Evolutionary conservation across 2,329 filamentous ascomycete genomes (phyloP).

Genomic region (Thelonectria rubi): DNA sequence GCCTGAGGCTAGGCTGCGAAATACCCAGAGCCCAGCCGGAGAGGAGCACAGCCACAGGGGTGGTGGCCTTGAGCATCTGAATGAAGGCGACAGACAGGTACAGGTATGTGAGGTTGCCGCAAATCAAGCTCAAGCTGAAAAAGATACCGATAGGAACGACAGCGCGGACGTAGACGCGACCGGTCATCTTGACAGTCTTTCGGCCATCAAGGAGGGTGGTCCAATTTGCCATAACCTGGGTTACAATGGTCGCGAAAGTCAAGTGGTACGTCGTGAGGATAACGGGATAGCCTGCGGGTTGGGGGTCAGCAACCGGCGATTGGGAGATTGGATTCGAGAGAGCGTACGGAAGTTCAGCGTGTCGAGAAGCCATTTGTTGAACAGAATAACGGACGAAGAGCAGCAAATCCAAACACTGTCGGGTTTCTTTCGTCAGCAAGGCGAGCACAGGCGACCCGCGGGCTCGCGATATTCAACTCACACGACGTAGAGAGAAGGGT

Average conservation of each 20-base stretch:
- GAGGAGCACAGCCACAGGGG: slow-evolving; percentile 90
- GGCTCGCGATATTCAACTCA: slow-evolving; percentile 49
- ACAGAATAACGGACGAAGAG: slow-evolving; percentile 94
- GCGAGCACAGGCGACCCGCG: slow-evolving; percentile 2
- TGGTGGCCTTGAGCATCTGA: slow-evolving; percentile 99
- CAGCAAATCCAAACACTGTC: slow-evolving; percentile 88
- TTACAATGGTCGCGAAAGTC: slow-evolving; percentile 91
- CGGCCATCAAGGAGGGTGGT: slow-evolving; percentile 91
- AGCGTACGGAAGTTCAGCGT: slow-evolving; percentile 76
- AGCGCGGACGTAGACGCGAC: slow-evolving; percentile 88
- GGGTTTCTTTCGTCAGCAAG: slow-evolving; percentile 25
- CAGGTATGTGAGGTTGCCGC: slow-evolving; percentile 93
- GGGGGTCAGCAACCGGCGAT: slow-evolving; percentile 29
- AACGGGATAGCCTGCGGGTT: slow-evolving; percentile 69
- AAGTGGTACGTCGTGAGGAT: slow-evolving; percentile 97
- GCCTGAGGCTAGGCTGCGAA: slow-evolving; percentile 82
- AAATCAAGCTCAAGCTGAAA: slow-evolving; percentile 96
- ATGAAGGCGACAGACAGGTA: slow-evolving; percentile 97
- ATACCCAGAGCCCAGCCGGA: slow-evolving; percentile 90
- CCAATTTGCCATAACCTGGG: slow-evolving; percentile 89
- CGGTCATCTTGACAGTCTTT: slow-evolving; percentile 97
- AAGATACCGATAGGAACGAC: slow-evolving; percentile 96
- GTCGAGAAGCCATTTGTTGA: slow-evolving; percentile 98
- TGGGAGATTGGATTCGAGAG: slow-evolving; percentile 10
- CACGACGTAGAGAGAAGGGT: slow-evolving; percentile 87